phyloP scores from a whole-genome alignment of 495 filamentous ascomycete species.

The Rhypophila decipiens region DNA sequence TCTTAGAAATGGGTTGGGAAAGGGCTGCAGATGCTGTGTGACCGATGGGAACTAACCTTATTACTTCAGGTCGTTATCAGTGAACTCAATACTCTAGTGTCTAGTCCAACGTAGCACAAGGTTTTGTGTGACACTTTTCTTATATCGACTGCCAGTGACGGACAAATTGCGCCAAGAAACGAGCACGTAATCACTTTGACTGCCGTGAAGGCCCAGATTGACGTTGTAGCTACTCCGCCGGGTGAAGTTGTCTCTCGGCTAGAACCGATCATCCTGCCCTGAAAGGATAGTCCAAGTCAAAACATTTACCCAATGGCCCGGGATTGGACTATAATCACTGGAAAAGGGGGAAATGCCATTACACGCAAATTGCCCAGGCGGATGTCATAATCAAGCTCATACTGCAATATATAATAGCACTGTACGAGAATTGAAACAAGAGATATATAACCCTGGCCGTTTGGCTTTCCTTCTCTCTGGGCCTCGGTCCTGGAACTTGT shows the following conservation, averaged over 20 bases:
- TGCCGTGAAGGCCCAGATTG: not conserved
- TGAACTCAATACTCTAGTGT: too few species aligned
- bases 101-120: too few species aligned
- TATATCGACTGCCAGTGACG: not conserved
- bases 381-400: not conserved
- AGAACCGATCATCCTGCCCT: not conserved
- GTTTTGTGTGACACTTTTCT: not conserved
- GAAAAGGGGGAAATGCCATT: not conserved
- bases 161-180: not conserved
- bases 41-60: too few species aligned
- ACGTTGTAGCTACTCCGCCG: not conserved
- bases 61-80: too few species aligned
- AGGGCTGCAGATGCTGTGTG: too few species aligned
- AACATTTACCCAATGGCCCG: not conserved
- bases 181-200: not conserved
- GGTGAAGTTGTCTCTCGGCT: not conserved
- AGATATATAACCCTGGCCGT: not conserved
- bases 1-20: too few species aligned
- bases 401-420: not conserved
- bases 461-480: not conserved
- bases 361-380: not conserved
- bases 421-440: not conserved
- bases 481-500: not conserved
- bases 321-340: not conserved
- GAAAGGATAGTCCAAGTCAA: not conserved